A percentile compares a stretch with the other conserved stretches of the same genome.
Evolutionary conservation across 371 early-diverging fungal genomes (phyloP).

Genomic region (Mucor velutinosus): DNA sequence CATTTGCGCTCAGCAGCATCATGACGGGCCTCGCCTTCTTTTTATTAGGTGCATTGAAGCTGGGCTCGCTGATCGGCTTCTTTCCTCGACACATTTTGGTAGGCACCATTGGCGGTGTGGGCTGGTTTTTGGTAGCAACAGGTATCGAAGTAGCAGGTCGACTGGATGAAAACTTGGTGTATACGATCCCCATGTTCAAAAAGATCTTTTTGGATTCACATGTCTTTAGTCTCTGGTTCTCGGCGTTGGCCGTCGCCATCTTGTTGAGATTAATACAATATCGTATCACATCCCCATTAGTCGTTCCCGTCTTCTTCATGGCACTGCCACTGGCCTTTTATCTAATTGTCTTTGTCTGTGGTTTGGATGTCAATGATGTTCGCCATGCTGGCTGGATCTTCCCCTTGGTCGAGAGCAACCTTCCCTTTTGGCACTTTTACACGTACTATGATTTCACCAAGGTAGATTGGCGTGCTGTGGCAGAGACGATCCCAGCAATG

Average conservation of each 20-base stretch:
- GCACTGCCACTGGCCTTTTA: slow-evolving; percentile 82
- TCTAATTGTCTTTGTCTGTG: slow-evolving; percentile 55
- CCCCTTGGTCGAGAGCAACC: slow-evolving; percentile 66
- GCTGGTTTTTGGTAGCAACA: slow-evolving; percentile 91
- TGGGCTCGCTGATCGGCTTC: slow-evolving; percentile 84
- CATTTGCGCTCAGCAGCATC: slow-evolving; percentile 83
- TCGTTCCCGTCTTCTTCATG: slow-evolving; percentile 89
- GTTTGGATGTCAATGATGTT: slow-evolving; percentile 66
- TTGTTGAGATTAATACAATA: slow-evolving; percentile 59
- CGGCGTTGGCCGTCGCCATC: slow-evolving; percentile 73
- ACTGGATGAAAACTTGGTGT: slow-evolving; percentile 53
- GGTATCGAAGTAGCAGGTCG: slow-evolving; percentile 89
- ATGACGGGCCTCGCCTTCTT: slow-evolving; percentile 90
- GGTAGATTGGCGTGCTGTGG: slow-evolving; percentile 80
- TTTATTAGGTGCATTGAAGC: slow-evolving; percentile 80
- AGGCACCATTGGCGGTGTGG: slow-evolving; percentile 95
- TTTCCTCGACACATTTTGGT: slow-evolving; percentile 96
- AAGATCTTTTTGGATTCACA: slow-evolving; percentile 60
- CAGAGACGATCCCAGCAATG: slow-evolving; percentile 86
- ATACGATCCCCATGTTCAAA: slow-evolving; percentile 56
- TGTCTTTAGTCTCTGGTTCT: slow-evolving; percentile 77
- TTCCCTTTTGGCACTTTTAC: slow-evolving; percentile 89
- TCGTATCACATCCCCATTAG: slow-evolving; percentile 60
- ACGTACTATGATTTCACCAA: slow-evolving; percentile 72
- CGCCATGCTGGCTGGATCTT: slow-evolving; percentile 89